These are phyloP conservation scores for Suillus subaureus DNA, from an alignment of 768 basidiomycete species.

Conservation along the genomic window DNA sequence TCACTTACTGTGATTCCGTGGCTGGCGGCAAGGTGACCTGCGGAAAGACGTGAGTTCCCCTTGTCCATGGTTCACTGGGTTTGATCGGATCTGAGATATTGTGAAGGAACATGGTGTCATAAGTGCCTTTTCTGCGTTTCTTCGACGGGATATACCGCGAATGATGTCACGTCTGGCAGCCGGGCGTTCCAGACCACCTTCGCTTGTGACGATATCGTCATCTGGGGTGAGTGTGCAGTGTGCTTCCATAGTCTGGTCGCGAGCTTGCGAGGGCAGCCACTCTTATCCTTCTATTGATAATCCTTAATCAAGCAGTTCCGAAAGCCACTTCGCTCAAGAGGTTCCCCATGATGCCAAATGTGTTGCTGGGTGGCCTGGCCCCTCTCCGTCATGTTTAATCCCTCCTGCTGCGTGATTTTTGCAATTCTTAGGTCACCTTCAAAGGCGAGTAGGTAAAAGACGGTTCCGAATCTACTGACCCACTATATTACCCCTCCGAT, in stretches of 20 bases:
- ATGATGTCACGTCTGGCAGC: constrained; percentile 54
- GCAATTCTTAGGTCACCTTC: constrained; percentile 68
- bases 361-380: neutral
- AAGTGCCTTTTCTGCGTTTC: constrained; percentile 59
- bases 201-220: constrained; percentile 40
- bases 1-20: constrained; percentile 55
- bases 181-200: constrained; percentile 48
- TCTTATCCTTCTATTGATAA: neutral
- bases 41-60: constrained; percentile 62
- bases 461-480: constrained; percentile 71
- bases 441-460: constrained; percentile 74
- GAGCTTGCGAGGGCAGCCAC: neutral
- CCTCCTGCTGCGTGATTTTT: constrained; percentile 24
- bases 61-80: constrained; percentile 8
- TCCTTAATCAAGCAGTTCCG: neutral
- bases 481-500: constrained; percentile 75
- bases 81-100: constrained; percentile 53
- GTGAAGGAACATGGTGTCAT: constrained; percentile 56
- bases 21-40: constrained; percentile 68
- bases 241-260: constrained; percentile 34
- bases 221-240: constrained; percentile 37
- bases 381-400: neutral
- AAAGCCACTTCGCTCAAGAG: too few relatives aligned
- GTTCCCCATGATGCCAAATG: neutral
- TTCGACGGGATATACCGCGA: constrained; percentile 53